Base-by-base conservation (phyloP, 129 eudicot species). In the Centaurea solstitialis region DNA sequence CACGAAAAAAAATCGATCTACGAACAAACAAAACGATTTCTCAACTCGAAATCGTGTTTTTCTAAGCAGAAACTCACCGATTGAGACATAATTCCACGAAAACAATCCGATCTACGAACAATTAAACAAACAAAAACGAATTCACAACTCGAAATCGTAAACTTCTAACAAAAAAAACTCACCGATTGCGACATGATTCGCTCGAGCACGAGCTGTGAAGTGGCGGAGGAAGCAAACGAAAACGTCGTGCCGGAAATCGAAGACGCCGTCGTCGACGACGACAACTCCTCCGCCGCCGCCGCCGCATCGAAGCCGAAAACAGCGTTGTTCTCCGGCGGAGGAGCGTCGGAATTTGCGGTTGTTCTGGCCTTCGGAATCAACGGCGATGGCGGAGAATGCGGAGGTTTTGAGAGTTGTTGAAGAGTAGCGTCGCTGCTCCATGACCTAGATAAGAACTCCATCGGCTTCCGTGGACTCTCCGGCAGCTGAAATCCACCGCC, bases 161-260 rank as follows among this genome's bases (percentile, higher is more conserved):
- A 13, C 23, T 40, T 39, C 26, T 13, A 21, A 8, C 30, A 26
- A 26, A 26, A 26, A 26, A 26, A 26, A 26, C 97, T 72, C 78
- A 94, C 99, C 33, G 99, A 90, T 67, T 95, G 99, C 68, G 94
- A 91, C 99, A 95, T 95, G 75, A 95, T 95, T 73, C 99, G 97
- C 83, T 95, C 99, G 26, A 95, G 93, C 59, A 95, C 92, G 26
- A 95, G 98, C 6, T 95, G 99, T n/a, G 99, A 95, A 78, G 99
- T 93, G 0, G 97, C 93, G 3, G 98, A 90, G 1, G 98, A 95
- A 89, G 99, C 99, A 71, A 95, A 95, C 5, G 99, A 91, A 76
- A 95, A 95, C 4, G 99, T 91, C 75, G 86, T 87, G 20, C 97
- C 97, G 3, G 94, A 76, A 38, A 87, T 86, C 43, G 86, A 23